These are phyloP conservation scores for Aureobasidium vineae DNA, from an alignment of 2,329 filamentous ascomycete genomes.

Conservation along the genomic window DNA sequence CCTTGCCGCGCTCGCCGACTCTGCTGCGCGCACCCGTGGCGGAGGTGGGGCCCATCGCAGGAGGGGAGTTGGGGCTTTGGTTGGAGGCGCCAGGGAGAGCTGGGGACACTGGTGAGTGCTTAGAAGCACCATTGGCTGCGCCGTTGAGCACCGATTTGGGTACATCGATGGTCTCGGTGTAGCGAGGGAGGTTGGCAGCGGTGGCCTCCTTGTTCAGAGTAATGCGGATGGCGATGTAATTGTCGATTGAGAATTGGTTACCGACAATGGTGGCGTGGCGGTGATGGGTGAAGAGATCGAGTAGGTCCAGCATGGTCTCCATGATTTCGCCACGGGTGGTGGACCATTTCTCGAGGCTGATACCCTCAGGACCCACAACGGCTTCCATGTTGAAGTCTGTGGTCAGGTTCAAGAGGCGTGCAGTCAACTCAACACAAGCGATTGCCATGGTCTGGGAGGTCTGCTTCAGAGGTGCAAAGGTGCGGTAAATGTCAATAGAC, in stretches of 20 bases:
- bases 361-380: constrained; percentile 46
- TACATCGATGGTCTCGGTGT: constrained; percentile 52
- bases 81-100: constrained; percentile 2
- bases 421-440: constrained; percentile 76
- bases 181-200: constrained; percentile 59
- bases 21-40: constrained; percentile 33
- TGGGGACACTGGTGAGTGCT: constrained; percentile 22
- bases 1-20: constrained; percentile 50
- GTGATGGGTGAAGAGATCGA: constrained; percentile 90
- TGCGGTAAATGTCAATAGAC: constrained; percentile 86
- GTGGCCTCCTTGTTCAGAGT: constrained; percentile 79
- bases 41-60: constrained; percentile 38
- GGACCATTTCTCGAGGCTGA: constrained; percentile 48
- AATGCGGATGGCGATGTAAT: constrained; percentile 84
- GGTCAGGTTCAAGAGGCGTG: constrained; percentile 55
- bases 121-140: constrained; percentile 36
- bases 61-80: constrained; percentile 44
- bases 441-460: constrained; percentile 81
- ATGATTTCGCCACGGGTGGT: constrained; percentile 50
- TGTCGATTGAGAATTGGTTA: constrained; percentile 66
- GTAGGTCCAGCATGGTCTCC: constrained; percentile 84
- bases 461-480: constrained; percentile 88
- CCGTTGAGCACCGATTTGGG: constrained; percentile 39
- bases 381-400: constrained; percentile 52
- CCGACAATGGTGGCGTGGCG: constrained; percentile 72